These are phyloP conservation scores for Ceratobasidium sp. DNA, from an alignment of 1,284 basidiomycete species.

Conservation along the genomic window DNA sequence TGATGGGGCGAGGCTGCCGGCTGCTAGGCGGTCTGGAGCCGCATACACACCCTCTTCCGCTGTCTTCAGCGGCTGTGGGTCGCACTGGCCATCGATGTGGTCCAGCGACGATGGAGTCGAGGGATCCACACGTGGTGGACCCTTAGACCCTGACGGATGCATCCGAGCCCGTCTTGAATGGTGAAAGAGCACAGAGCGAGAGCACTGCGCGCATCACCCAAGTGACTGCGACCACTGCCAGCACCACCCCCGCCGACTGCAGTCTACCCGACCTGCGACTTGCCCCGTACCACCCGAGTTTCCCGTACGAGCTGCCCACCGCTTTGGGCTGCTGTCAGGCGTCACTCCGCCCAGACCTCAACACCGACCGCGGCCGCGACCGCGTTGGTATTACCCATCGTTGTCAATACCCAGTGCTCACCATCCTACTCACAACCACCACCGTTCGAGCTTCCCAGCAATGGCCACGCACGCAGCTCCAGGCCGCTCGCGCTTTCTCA, in stretches of 20 bases:
- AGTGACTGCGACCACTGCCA: background rate
- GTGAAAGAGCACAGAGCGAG: conserved; percentile 10
- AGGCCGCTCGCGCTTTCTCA: conserved; percentile 38
- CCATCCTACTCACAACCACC: background rate
- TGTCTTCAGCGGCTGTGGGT: background rate
- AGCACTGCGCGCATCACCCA: conserved; percentile 10
- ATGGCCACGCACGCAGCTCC: conserved; percentile 18
- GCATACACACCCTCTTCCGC: background rate
- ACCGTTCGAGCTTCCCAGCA: background rate
- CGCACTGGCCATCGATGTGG: background rate
- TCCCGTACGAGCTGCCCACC: background rate
- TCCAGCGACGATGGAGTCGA: background rate
- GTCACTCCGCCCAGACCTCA: conserved; percentile 34
- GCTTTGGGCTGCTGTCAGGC: conserved; percentile 14
- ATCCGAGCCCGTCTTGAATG: background rate
- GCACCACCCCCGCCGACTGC: background rate
- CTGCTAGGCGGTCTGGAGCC: background rate
- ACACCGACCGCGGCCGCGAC: conserved; percentile 31
- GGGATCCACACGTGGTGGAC: conserved; percentile 15
- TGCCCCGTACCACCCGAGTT: background rate
- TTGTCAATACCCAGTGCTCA: background rate
- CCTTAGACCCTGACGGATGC: conserved; percentile 10
- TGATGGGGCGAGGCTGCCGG: conserved; percentile 32
- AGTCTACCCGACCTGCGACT: background rate
- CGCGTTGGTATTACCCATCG: conserved; percentile 7